Evolutionary conservation across 106 monocot species (phyloP).

Genomic region (Dendrobium huoshanense): DNA sequence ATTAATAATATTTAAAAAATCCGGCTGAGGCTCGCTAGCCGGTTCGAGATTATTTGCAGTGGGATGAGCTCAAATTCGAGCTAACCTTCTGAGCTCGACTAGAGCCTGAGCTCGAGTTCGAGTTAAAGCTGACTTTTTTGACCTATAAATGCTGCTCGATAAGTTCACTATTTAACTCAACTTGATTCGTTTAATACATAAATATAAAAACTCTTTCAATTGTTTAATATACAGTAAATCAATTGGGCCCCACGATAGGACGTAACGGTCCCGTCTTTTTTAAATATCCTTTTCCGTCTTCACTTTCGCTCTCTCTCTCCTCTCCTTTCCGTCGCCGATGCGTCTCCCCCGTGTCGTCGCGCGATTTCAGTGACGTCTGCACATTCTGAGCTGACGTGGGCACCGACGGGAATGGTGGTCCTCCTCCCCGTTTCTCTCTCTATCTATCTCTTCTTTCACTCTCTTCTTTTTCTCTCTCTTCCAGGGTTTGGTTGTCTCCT

Average conservation of each 20-base stretch:
- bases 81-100: too few relatives aligned
- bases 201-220: too few relatives aligned
- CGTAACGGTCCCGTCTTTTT: constrained; percentile 1
- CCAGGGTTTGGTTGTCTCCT: neutral
- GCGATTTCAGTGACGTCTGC: neutral
- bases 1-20: too few relatives aligned
- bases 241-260: constrained; percentile 3
- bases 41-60: too few relatives aligned
- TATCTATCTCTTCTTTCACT: neutral
- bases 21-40: too few relatives aligned
- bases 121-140: too few relatives aligned
- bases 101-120: too few relatives aligned
- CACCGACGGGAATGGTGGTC: neutral
- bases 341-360: constrained; percentile 11
- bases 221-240: too few relatives aligned
- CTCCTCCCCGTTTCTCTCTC: neutral
- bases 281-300: neutral
- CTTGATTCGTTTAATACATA: too few relatives aligned
- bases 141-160: too few relatives aligned
- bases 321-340: neutral
- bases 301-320: neutral
- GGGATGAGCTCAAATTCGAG: too few relatives aligned
- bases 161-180: too few relatives aligned
- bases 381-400: constrained; percentile 1
- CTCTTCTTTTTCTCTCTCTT: neutral